Base-by-base conservation (phyloP, 768 basidiomycete genomes). In the Pisolithus tinctorius region DNA sequence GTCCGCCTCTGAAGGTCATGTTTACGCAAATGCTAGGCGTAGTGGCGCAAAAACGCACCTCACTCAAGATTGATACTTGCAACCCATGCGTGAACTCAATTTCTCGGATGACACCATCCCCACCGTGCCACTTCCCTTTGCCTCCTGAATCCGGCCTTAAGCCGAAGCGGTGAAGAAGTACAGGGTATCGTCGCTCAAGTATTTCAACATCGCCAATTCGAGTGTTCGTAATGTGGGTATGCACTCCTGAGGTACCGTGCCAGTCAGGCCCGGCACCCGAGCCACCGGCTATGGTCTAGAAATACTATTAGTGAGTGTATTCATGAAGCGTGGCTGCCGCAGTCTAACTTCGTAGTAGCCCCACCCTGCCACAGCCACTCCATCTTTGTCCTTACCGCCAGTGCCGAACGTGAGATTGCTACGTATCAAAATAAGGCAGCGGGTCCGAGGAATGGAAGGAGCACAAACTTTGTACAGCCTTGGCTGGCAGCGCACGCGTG, bases 151-250 rank as follows among this genome's bases (percentile, higher is more conserved):
- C 83, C 14, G 74, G 63, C 23, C 91, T 79, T 43, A 93, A 63
- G 5, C 83, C 87, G 63, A 96, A 96, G 60, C 79, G 82, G 62
- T 88, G 89, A 14, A 97, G 58, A 58, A 96, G 72, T n/a, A 95
- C 83, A 0, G 94, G 93, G 65, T 96, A 97, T 41, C 94, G 82
- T 45, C 93, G 80, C 63, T 97, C 94, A 34, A 97, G 77, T 60
- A 95, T 86, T 63, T 97, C 94, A 34, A 93, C 85, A 59, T 97
- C 94, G 20, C 91, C 91, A 40, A 93, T 93, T 10, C 91, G 82
- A 9, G 91, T 93, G 66, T 93, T 93, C 0, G 93, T 93, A 59
- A 93, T 93, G 62, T 93, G 90, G 2, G 91, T 93, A 65, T 95
- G 93, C 2, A 95, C 88, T 6, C 93, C 93, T 25, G 88, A 89